phyloP scores from a whole-genome alignment of 768 basidiomycete species.

The Lanmaoa pseudosensibilis region DNA sequence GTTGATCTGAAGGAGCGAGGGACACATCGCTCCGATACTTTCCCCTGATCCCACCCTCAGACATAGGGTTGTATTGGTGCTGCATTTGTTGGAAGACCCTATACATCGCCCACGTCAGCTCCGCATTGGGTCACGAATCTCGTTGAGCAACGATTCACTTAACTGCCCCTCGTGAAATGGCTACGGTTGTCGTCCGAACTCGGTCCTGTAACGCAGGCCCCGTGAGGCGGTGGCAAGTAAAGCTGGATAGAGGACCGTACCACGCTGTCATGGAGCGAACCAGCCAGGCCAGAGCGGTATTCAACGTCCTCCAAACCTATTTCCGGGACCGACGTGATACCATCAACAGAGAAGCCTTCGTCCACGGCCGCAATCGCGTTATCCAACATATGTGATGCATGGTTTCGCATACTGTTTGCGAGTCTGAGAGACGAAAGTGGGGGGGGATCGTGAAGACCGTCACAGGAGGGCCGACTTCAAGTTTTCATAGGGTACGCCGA shows the following conservation, averaged over 20 bases:
- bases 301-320: slow-evolving; percentile 8
- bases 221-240: no score
- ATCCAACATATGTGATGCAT: no score
- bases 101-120: neutral
- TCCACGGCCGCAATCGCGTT: slow-evolving; percentile 4
- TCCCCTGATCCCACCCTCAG: neutral
- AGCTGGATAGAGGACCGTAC: neutral
- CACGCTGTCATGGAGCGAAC: neutral
- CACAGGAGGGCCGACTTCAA: no score
- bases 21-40: neutral
- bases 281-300: neutral
- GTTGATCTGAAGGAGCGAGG: neutral
- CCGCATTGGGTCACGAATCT: neutral
- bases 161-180: neutral
- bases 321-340: slow-evolving; percentile 10
- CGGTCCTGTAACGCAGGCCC: neutral
- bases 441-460: no score
- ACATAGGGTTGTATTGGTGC: neutral
- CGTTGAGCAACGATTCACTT: neutral
- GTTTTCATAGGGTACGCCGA: no score
- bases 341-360: slow-evolving; percentile 6
- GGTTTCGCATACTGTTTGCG: no score
- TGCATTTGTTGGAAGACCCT: neutral
- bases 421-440: no score
- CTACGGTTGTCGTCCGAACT: neutral